These are phyloP conservation scores for Termitomyces bulborhizus DNA, from an alignment of 768 basidiomycete species.

Conservation along the genomic window DNA sequence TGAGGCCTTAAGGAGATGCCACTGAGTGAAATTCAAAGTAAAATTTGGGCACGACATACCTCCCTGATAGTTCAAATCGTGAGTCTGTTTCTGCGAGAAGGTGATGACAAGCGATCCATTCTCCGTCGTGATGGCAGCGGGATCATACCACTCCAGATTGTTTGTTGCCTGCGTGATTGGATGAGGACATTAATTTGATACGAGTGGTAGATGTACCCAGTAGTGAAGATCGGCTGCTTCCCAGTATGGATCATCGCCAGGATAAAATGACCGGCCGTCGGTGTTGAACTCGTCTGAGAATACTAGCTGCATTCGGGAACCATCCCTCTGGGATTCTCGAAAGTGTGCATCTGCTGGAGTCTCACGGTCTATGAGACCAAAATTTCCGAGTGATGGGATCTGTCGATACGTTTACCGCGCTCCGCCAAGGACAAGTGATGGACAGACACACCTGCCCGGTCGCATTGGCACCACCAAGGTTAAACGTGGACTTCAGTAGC, in stretches of 20 bases:
- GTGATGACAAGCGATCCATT: constrained; percentile 71
- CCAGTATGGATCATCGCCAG: constrained; percentile 84
- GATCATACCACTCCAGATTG: constrained; percentile 87
- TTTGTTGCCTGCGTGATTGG: constrained; percentile 39
- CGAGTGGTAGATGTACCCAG: constrained; percentile 39
- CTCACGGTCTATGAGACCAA: constrained; percentile 52
- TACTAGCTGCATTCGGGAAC: constrained; percentile 49
- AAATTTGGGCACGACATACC: constrained; percentile 26
- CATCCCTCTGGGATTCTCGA: constrained; percentile 52
- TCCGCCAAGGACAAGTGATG: constrained; percentile 14
- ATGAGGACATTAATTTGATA: background rate
- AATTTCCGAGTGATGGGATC: constrained; percentile 59
- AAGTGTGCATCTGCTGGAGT: constrained; percentile 53
- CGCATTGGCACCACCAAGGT: constrained; percentile 55
- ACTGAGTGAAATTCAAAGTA: constrained; percentile 17
- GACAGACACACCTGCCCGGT: constrained; percentile 47
- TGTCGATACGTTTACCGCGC: constrained; percentile 20
- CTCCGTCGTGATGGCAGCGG: constrained; percentile 62
- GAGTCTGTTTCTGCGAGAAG: constrained; percentile 48
- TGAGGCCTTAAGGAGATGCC: constrained; percentile 28
- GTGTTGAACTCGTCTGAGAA: constrained; percentile 82
- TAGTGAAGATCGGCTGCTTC: constrained; percentile 76
- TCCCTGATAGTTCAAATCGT: constrained; percentile 62
- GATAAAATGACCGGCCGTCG: constrained; percentile 72
- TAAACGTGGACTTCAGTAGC: constrained; percentile 15